These are phyloP conservation scores for Dioszegia hungarica DNA, from an alignment of 768 basidiomycete genomes.

Conservation along the genomic window DNA sequence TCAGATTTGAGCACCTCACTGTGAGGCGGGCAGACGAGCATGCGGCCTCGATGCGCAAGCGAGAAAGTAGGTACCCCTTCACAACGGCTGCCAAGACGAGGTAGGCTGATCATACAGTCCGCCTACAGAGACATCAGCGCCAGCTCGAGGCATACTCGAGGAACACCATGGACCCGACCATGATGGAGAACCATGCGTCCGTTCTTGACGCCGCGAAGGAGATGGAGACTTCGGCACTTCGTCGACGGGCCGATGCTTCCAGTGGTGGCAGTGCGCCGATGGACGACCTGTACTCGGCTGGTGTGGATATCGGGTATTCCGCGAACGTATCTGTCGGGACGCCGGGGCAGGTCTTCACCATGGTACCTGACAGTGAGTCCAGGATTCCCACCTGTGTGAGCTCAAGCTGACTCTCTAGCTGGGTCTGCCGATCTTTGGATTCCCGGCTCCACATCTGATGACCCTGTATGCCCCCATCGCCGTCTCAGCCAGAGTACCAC, in stretches of 20 bases:
- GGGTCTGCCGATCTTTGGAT: conserved; percentile 14
- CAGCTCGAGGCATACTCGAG: background rate
- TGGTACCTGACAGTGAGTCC: conserved; percentile 10
- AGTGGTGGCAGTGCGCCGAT: conserved; percentile 1
- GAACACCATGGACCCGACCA: background rate
- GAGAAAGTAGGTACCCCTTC: conserved; percentile 1
- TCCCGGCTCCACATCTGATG: background rate
- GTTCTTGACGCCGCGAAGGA: background rate
- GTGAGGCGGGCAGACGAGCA: background rate
- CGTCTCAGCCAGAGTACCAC: too few relatives aligned
- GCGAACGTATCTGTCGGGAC: conserved; percentile 7
- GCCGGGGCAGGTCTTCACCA: conserved; percentile 1
- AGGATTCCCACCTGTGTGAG: too few relatives aligned
- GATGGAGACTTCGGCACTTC: background rate
- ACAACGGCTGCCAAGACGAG: background rate
- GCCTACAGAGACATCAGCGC: background rate
- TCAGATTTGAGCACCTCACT: background rate
- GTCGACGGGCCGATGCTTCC: conserved; percentile 1
- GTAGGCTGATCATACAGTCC: background rate
- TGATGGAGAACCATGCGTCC: background rate
- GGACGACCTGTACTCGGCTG: background rate
- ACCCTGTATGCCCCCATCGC: background rate
- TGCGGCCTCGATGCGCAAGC: background rate
- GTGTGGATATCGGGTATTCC: conserved; percentile 7
- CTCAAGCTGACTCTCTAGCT: background rate